Base-by-base conservation (phyloP, 257 asterid species). In the Penstemon davidsonii region DNA sequence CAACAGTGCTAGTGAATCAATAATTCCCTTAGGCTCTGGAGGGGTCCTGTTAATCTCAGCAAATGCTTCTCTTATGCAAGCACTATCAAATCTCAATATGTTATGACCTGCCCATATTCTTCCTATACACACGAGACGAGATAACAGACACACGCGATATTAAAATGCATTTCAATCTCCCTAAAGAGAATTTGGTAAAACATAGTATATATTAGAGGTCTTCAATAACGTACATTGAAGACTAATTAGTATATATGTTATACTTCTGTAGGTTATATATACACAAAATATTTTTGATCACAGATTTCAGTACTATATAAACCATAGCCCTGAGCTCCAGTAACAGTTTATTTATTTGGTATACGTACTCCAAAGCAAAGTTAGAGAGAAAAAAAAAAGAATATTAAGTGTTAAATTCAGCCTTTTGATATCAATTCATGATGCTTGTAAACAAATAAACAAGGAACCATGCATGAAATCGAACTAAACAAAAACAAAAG, bases 61-160 rank as follows among this genome's bases (percentile, higher is more conserved):
- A 81, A 83, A 92, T 2, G 97, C 98, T 75, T 92, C 97, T 60
- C 90, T 79, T 65, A 92, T 75, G 33, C 95, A 79, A 62, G 78
- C 76, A 76, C 96, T 87, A 79, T 92, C 97, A 63, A 92, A 92
- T 73, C 85, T 83, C 80, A 89, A 33, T 76, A 92, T 92, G 66
- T 92, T 92, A 76, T 92, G 97, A 44, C 98, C 98, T 0, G 97
- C 97, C 97, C 98, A 92, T 84, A 92, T 87, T 73, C 96, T 85
- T 69, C 95, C 96, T 91, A 75, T 25, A 70, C 66, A 57, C 51
- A 64, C 8, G n/a, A 51, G 40, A 72, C 3, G 33, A 25, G 33
- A 25, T 25, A 43, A 60, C 56, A 70, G 42, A 0, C 49, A 47
- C 12, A 47, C 12, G 25, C 64, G 5, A 56, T 15, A 51, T 61